Evolutionary conservation across 148 eudicot species (phyloP).

Genomic region (Amaranthus palmeri): DNA sequence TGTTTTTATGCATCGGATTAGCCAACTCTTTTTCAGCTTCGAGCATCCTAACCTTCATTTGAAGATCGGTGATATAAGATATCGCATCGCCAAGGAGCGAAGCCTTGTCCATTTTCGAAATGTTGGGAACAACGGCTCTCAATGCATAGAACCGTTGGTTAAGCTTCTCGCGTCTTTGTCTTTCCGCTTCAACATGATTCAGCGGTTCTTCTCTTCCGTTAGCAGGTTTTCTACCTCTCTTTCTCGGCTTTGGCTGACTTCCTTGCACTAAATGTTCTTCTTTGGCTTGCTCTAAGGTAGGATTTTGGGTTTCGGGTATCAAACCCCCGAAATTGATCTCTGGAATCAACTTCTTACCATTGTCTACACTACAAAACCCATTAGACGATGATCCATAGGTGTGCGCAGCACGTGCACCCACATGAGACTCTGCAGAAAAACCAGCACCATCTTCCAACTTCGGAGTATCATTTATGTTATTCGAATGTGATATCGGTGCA

Average conservation of each 20-base stretch:
- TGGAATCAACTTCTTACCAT: too few relatives aligned
- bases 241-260: slow-evolving; percentile 65
- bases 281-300: slow-evolving; percentile 23
- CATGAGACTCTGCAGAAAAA: slow-evolving; percentile 43
- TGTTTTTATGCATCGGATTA: slow-evolving; percentile 30
- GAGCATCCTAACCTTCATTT: slow-evolving; percentile 56
- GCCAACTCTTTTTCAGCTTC: slow-evolving; percentile 64
- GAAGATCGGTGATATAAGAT: slow-evolving; percentile 79
- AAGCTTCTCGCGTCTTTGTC: slow-evolving; percentile 94
- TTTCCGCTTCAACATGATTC: slow-evolving; percentile 91
- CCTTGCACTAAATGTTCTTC: slow-evolving; percentile 36
- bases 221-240: slow-evolving; percentile 93
- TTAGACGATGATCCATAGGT: slow-evolving; percentile 58
- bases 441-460: slow-evolving; percentile 61
- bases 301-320: too few relatives aligned
- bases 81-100: slow-evolving; percentile 95
- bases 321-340: slow-evolving; percentile 24
- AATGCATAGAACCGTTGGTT: slow-evolving; percentile 90
- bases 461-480: slow-evolving; percentile 62
- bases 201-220: slow-evolving; percentile 90
- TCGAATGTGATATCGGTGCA: slow-evolving; percentile 40
- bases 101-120: slow-evolving; percentile 99
- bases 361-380: too few relatives aligned
- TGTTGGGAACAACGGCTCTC: slow-evolving; percentile 92
- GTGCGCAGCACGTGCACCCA: slow-evolving; percentile 35